phyloP scores from a whole-genome alignment of 2,329 filamentous ascomycete species.

The Thermochaetoides dissita region DNA sequence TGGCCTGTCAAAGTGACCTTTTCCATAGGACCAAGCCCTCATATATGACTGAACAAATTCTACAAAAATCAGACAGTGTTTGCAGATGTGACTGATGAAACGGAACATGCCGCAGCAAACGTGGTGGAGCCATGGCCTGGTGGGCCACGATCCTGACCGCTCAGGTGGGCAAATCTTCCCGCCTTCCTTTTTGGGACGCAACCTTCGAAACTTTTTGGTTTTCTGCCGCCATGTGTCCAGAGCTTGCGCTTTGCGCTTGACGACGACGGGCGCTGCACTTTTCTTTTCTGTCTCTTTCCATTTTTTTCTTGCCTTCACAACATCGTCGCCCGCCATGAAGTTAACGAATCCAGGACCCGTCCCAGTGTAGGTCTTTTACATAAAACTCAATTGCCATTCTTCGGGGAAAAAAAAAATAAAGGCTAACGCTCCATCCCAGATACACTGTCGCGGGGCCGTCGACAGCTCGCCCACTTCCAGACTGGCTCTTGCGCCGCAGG shows the following conservation, averaged over 20 bases:
- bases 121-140: too few species aligned
- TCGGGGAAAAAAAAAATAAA: conserved; percentile 20
- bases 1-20: too few species aligned
- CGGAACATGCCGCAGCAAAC: too few species aligned
- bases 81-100: too few species aligned
- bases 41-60: too few species aligned
- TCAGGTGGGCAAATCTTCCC: conserved; percentile 2
- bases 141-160: too few species aligned
- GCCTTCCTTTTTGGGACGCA: conserved; percentile 10
- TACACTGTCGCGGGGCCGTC: conserved; percentile 92
- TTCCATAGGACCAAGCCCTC: too few species aligned
- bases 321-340: conserved; percentile 44
- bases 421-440: conserved; percentile 44
- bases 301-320: conserved; percentile 5
- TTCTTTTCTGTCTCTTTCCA: conserved; percentile 3
- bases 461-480: conserved; percentile 73
- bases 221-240: conserved; percentile 7
- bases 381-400: not conserved
- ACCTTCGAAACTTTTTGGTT: conserved; percentile 11
- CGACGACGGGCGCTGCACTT: not conserved
- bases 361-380: conserved; percentile 11
- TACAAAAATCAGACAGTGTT: too few species aligned
- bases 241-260: conserved; percentile 4
- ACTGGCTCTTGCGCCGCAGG: conserved; percentile 83
- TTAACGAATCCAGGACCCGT: conserved; percentile 61